Evolutionary conservation across 495 filamentous ascomycete genomes (phyloP), one percentile per base, ranked within the genome.

Genomic region (Aeminium ludgeri): DNA sequence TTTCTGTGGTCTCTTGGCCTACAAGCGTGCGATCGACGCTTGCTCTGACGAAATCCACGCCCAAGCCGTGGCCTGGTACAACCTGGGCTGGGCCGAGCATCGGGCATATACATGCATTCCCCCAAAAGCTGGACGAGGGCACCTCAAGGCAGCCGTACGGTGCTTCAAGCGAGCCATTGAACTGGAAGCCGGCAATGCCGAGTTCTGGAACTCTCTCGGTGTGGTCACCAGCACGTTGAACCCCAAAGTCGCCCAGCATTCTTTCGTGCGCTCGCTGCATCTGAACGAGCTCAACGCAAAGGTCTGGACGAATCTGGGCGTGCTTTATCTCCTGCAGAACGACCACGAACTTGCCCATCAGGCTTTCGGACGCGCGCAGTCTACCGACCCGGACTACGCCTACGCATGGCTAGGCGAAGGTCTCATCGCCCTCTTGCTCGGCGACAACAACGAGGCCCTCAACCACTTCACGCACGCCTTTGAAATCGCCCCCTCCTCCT

Each of bases 91-190:
- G 78, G 80, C 82, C 3, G 89, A 99, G 58, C 76, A 89, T 55
- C 70, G 76, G 34, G 77, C 84, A 8, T 82, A 87, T 53, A 64
- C 65, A 20, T 80, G 71, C 54, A 64, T 27, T 53, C 46, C n/a
- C 49, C 40, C 18, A 58, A 62, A 54, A 60, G 54, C 43, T 63
- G 71, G 47, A 53, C 65, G 68, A 12, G 76, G 66, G 40, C 82
- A 80, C 46, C 65, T 92, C 17, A 87, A 78, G 58, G 77, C 84
- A 17, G 70, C 87, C 17, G 77, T 96, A 38, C 72, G 80, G 20
- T 91, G 86, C 57, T 99, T 99, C 72, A 99, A 96, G 60, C 70
- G 83, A 38, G 81, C 91, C 3, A 96, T 99, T 53, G 91, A 96
- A 59, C 62, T 95, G 1, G 89, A 99, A 56, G 80, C 91, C 6